These are phyloP conservation scores for Suhomyces pyralidae DNA, from an alignment of 805 yeast genomes.

Conservation along the genomic window DNA sequence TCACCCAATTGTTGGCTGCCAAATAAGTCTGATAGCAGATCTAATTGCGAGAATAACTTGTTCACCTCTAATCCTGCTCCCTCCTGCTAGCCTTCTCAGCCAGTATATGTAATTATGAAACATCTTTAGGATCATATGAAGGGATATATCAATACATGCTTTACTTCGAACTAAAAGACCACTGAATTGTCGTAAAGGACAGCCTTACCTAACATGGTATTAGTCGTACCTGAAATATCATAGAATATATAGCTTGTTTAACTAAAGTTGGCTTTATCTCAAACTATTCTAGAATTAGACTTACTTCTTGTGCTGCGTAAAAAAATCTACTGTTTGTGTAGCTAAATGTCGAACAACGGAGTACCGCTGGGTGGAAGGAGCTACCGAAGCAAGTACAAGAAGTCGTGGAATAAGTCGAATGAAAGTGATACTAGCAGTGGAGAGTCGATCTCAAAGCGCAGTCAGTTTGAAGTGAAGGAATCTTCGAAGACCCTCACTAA, in stretches of 20 bases:
- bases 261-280: too few relatives aligned
- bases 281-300: too few relatives aligned
- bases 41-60: background rate
- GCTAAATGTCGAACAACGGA: background rate
- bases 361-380: background rate
- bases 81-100: background rate
- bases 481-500: background rate
- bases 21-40: conserved; percentile 40
- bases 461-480: background rate
- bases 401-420: background rate
- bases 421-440: background rate
- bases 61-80: background rate
- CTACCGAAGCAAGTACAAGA: background rate
- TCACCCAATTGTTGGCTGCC: conserved; percentile 81
- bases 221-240: too few relatives aligned
- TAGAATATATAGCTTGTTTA: too few relatives aligned
- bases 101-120: background rate
- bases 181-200: too few relatives aligned
- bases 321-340: background rate
- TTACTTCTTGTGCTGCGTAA: background rate
- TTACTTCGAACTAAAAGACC: background rate
- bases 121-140: background rate
- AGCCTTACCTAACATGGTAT: too few relatives aligned
- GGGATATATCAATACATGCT: background rate
- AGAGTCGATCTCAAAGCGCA: background rate